These are phyloP conservation scores for Papilionanthe hybrid DNA, from an alignment of 116 monocot species.

Conservation along the genomic window DNA sequence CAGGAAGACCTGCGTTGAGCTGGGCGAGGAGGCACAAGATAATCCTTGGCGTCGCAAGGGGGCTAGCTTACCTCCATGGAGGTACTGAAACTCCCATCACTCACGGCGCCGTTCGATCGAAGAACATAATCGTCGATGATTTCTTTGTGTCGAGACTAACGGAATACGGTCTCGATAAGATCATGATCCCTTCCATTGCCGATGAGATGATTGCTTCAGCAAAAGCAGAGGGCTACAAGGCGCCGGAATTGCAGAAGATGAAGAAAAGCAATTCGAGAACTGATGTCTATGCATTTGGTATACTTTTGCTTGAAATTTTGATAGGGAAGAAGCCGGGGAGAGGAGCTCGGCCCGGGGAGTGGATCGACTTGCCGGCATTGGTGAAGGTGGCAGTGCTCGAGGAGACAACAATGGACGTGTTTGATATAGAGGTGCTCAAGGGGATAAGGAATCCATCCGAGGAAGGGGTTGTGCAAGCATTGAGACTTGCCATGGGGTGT, in stretches of 20 bases:
- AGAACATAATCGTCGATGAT: slow-evolving; percentile 65
- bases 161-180: slow-evolving; percentile 55
- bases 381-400: slow-evolving; percentile 86
- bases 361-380: slow-evolving; percentile 52
- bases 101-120: slow-evolving; percentile 66
- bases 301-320: slow-evolving; percentile 63
- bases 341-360: slow-evolving; percentile 22
- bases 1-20: slow-evolving; percentile 55
- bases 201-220: slow-evolving; percentile 62
- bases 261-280: slow-evolving; percentile 52
- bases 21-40: slow-evolving; percentile 79
- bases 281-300: slow-evolving; percentile 72
- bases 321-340: slow-evolving; percentile 76
- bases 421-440: slow-evolving; percentile 59
- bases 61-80: slow-evolving; percentile 62
- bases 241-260: slow-evolving; percentile 77
- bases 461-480: slow-evolving; percentile 65
- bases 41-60: slow-evolving; percentile 59
- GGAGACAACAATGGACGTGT: slow-evolving; percentile 77
- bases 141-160: slow-evolving; percentile 56
- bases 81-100: slow-evolving; percentile 45
- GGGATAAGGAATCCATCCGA: slow-evolving; percentile 54
- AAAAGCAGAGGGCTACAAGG: slow-evolving; percentile 64
- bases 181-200: slow-evolving; percentile 66
- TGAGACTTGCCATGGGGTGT: slow-evolving; percentile 92